A percentile compares a stretch with the other conserved stretches of the same genome.
phyloP scores from a whole-genome alignment of 2,329 filamentous ascomycete genomes.

The Botrytis pseudocinerea region DNA sequence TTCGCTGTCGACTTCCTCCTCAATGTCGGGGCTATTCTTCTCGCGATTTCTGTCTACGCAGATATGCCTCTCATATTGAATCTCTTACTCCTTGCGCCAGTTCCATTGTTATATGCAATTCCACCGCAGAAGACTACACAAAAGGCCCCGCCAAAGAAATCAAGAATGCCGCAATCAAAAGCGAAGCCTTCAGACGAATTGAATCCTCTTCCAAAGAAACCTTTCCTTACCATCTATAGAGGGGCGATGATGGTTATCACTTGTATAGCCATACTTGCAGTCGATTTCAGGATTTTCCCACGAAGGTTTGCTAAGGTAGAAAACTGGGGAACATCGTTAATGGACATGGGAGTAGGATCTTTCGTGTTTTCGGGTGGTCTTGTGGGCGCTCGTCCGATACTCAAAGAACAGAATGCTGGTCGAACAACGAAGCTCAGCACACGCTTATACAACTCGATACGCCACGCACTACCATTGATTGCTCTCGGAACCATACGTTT shows the following conservation, averaged over 20 bases:
- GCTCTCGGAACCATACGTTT: slow-evolving; percentile 78
- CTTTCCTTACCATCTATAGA: slow-evolving; percentile 89
- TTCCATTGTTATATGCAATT: slow-evolving; percentile 57
- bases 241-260: slow-evolving; percentile 90
- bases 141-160: slow-evolving; percentile 48
- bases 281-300: slow-evolving; percentile 92
- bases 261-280: slow-evolving; percentile 89
- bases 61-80: slow-evolving; percentile 71
- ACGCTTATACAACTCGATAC: slow-evolving; percentile 66
- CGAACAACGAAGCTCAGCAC: slow-evolving; percentile 51
- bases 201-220: slow-evolving; percentile 72
- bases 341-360: slow-evolving; percentile 96
- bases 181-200: slow-evolving; percentile 42
- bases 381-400: slow-evolving; percentile 78
- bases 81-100: slow-evolving; percentile 71
- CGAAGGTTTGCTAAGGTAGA: slow-evolving; percentile 96
- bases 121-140: slow-evolving; percentile 40
- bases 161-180: slow-evolving; percentile 48
- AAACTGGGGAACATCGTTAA: slow-evolving; percentile 98
- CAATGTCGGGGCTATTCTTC: slow-evolving; percentile 78
- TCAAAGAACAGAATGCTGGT: slow-evolving; percentile 65
- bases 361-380: slow-evolving; percentile 95
- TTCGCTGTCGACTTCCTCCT: slow-evolving; percentile 82
- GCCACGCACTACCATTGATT: slow-evolving; percentile 81
- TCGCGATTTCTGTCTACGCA: slow-evolving; percentile 84